These are phyloP conservation scores for Mariannaea elegans DNA, from an alignment of 2,329 filamentous ascomycete genomes.

Conservation along the genomic window DNA sequence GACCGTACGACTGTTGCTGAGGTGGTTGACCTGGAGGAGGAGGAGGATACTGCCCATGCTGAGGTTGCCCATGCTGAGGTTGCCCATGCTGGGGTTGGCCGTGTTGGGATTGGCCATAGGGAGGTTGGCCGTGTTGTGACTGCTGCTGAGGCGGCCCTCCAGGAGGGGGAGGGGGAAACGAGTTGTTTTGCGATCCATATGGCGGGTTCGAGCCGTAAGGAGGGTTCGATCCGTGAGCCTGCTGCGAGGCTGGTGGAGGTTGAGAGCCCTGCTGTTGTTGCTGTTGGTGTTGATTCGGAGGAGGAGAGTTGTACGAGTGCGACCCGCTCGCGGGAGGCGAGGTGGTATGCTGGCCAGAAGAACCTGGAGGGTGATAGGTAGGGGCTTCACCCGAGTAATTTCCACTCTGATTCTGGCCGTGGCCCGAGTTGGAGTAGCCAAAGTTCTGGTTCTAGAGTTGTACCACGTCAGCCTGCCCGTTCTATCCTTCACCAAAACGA, in stretches of 20 bases:
- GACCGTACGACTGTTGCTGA: constrained; percentile 33
- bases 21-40: constrained; percentile 32
- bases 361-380: constrained; percentile 49
- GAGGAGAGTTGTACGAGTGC: constrained; percentile 14
- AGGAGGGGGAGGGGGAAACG: constrained; percentile 37
- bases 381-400: constrained; percentile 71
- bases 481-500: background rate
- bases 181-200: constrained; percentile 30
- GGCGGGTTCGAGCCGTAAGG: constrained; percentile 28
- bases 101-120: constrained; percentile 19
- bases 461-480: constrained; percentile 23
- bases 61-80: constrained; percentile 25
- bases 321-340: constrained; percentile 39
- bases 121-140: constrained; percentile 9
- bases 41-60: constrained; percentile 25
- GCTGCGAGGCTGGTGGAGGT: constrained; percentile 24
- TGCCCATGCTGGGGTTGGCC: constrained; percentile 25
- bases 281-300: constrained; percentile 41
- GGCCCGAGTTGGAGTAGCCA: constrained; percentile 68
- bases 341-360: constrained; percentile 35
- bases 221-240: constrained; percentile 34
- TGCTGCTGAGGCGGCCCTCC: constrained; percentile 34
- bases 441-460: constrained; percentile 61
- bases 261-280: constrained; percentile 14
- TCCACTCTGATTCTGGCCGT: constrained; percentile 54